A percentile compares a stretch with the other conserved stretches of the same genome.
These are phyloP conservation scores for Xylariaceae sp. DNA, from an alignment of 2,329 filamentous ascomycete genomes.

Conservation along the genomic window DNA sequence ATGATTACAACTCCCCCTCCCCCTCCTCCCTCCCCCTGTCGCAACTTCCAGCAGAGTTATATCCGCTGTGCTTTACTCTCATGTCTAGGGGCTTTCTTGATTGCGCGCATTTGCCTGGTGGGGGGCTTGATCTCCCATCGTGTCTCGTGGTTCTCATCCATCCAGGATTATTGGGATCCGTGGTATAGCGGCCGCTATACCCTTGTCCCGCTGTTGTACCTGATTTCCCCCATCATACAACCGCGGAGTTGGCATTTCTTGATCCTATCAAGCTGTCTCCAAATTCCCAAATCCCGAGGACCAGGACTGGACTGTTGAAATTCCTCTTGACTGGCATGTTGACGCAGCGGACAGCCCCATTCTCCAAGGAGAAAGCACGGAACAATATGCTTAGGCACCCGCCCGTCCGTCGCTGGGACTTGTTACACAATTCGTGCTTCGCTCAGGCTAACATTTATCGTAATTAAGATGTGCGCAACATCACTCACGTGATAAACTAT, in stretches of 20 bases:
- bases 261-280: conserved; percentile 72
- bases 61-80: conserved; percentile 84
- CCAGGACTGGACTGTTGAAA: conserved; percentile 54
- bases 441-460: conserved; percentile 76
- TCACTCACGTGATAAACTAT: conserved; percentile 99
- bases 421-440: conserved; percentile 60
- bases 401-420: conserved; percentile 61
- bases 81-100: conserved; percentile 84
- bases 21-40: conserved; percentile 45
- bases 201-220: conserved; percentile 76
- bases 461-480: conserved; percentile 97
- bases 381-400: conserved; percentile 53
- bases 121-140: conserved; percentile 63
- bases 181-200: conserved; percentile 73
- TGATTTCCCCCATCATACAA: conserved; percentile 66
- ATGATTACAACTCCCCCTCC: conserved; percentile 71
- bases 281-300: conserved; percentile 61
- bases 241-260: conserved; percentile 79
- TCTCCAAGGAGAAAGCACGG: conserved; percentile 57
- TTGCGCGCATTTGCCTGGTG: conserved; percentile 82
- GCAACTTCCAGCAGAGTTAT: conserved; percentile 62
- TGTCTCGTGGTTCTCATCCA: conserved; percentile 77
- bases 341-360: conserved; percentile 64
- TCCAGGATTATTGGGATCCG: conserved; percentile 86
- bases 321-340: conserved; percentile 57